Evolutionary conservation across 495 filamentous ascomycete species (phyloP).

Genomic region (Xylaria grammica): DNA sequence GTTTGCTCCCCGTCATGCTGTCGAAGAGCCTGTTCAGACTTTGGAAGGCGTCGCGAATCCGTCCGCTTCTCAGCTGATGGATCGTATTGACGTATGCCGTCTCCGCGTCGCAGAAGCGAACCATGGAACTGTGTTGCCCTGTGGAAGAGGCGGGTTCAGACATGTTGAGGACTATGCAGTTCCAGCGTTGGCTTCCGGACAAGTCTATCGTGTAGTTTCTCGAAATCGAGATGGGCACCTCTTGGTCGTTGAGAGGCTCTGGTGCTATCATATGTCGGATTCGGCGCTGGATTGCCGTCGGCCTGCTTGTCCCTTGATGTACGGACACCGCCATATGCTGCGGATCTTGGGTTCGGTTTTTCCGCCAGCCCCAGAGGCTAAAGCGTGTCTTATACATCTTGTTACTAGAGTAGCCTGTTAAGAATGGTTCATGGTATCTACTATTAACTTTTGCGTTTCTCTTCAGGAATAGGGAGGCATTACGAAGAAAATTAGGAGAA

Average conservation of each 20-base stretch:
- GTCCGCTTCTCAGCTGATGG: not conserved
- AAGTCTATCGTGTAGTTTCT: not conserved
- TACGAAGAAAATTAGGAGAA: not conserved
- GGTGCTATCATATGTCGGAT: not conserved
- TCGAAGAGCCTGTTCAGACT: slow-evolving; percentile 8
- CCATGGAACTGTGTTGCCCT: not conserved
- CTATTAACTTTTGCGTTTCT: not conserved
- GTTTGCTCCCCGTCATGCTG: not conserved
- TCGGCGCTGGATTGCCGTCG: not conserved
- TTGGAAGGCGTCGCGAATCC: not conserved
- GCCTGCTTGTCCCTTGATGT: too few species aligned
- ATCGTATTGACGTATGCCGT: not conserved
- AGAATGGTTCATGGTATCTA: not conserved
- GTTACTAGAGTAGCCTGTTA: slow-evolving; percentile 1
- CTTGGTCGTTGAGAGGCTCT: not conserved
- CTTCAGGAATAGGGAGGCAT: not conserved
- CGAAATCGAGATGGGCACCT: not conserved
- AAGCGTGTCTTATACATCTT: slow-evolving; percentile 11
- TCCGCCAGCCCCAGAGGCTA: not conserved
- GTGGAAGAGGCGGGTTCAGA: not conserved
- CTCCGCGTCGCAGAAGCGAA: not conserved
- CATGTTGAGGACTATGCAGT: slow-evolving; percentile 2
- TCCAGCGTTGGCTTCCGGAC: not conserved
- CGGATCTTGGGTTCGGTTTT: not conserved
- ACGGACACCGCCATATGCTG: not conserved